Percentiles rank a stretch among this genome's conserved stretches.
These are phyloP conservation scores for Zymoseptoria ardabiliae DNA, from an alignment of 2,329 filamentous ascomycete species.

Conservation along the genomic window DNA sequence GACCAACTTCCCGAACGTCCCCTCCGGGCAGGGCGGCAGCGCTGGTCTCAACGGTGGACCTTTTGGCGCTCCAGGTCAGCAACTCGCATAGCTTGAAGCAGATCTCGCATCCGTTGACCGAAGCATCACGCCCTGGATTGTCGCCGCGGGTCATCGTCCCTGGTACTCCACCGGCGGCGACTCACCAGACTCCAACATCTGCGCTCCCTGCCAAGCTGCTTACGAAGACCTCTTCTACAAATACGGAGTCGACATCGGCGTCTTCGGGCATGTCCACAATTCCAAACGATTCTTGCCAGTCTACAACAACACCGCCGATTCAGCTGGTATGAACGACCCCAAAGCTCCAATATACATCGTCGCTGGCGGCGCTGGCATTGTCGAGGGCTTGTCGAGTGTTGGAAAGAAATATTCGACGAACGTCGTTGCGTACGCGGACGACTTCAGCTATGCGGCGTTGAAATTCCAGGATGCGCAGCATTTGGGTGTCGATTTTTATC, in stretches of 20 bases:
- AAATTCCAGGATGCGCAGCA: constrained; percentile 40
- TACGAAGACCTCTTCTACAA: constrained; percentile 50
- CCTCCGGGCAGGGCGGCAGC: constrained; percentile 38
- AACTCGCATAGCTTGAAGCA: constrained; percentile 48
- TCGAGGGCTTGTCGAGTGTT: constrained; percentile 44
- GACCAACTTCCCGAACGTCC: constrained; percentile 48
- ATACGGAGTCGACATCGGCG: constrained; percentile 50
- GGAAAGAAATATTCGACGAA: constrained; percentile 39
- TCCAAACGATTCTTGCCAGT: constrained; percentile 46
- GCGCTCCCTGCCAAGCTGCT: constrained; percentile 43
- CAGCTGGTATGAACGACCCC: constrained; percentile 43
- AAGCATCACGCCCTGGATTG: constrained; percentile 47
- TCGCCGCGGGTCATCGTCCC: constrained; percentile 40
- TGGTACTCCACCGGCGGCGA: constrained; percentile 30
- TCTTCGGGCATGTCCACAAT: constrained; percentile 55
- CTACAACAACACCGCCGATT: constrained; percentile 26
- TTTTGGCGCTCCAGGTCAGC: constrained; percentile 44
- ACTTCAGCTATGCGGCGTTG: constrained; percentile 47
- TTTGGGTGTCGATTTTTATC: constrained; percentile 48
- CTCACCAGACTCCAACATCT: constrained; percentile 27
- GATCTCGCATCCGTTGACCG: constrained; percentile 53
- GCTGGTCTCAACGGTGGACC: constrained; percentile 42
- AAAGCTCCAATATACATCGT: constrained; percentile 51
- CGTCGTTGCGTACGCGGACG: constrained; percentile 44
- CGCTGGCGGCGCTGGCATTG: constrained; percentile 50